Percentiles rank a stretch among this genome's conserved stretches.
phyloP scores from a whole-genome alignment of 2,329 filamentous ascomycete genomes.

The Rhynchosporium agropyri region DNA sequence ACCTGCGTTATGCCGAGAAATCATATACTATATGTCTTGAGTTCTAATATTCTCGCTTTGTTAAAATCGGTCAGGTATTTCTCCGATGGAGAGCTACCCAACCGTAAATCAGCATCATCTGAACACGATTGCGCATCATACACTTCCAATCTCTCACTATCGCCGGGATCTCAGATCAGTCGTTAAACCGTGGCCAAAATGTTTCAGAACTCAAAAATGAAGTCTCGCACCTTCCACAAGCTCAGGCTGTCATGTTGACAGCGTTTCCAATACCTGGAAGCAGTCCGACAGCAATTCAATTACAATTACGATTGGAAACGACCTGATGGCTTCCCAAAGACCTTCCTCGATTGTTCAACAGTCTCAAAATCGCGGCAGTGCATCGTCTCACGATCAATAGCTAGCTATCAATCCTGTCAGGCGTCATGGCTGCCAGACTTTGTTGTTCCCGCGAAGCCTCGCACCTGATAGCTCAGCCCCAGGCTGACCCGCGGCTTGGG shows the following conservation, averaged over 20 bases:
- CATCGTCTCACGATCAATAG: conserved; percentile 10
- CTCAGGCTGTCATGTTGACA: not conserved
- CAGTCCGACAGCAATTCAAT: too few species aligned
- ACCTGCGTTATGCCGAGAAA: too few species aligned
- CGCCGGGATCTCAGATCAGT: not conserved
- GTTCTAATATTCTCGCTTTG: too few species aligned
- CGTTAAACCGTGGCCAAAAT: not conserved
- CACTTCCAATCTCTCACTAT: too few species aligned
- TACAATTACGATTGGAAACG: not conserved
- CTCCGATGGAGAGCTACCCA: too few species aligned
- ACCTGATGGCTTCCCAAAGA: not conserved
- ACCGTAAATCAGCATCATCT: too few species aligned
- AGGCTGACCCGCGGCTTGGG: conserved; percentile 2
- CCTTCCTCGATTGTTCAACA: not conserved
- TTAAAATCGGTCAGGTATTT: too few species aligned
- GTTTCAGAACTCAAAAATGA: not conserved
- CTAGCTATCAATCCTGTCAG: conserved; percentile 6
- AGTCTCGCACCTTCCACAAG: conserved; percentile 1
- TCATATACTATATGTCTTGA: too few species aligned
- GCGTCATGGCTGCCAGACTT: conserved; percentile 11
- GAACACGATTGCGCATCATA: too few species aligned
- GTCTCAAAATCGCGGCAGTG: not conserved
- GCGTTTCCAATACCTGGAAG: not conserved
- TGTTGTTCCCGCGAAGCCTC: conserved; percentile 5
- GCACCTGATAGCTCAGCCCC: conserved; percentile 9